Evolutionary conservation across 805 yeast species (phyloP).

Genomic region (Monosporozyma unispora): DNA sequence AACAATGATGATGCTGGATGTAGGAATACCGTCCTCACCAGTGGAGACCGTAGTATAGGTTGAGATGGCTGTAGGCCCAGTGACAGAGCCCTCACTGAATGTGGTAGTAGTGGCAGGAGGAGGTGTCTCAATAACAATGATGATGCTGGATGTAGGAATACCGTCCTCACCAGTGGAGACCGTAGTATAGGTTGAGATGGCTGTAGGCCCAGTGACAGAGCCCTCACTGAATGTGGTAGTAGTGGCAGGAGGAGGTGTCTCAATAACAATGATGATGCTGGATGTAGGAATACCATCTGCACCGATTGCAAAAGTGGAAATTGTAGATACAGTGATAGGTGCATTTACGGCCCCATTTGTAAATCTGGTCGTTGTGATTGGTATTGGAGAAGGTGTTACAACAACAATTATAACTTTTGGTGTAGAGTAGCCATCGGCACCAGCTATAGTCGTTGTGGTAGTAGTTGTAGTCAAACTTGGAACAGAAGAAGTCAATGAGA

Average conservation of each 20-base stretch:
- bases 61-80: neutral
- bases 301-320: neutral
- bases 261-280: constrained; percentile 2
- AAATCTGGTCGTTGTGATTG: neutral
- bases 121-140: constrained; percentile 4
- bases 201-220: neutral
- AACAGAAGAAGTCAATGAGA: neutral
- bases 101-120: neutral
- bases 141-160: neutral
- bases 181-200: neutral
- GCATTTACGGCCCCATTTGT: neutral
- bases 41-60: neutral
- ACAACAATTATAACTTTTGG: constrained; percentile 2
- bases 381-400: neutral
- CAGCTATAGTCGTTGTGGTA: neutral
- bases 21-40: constrained; percentile 3
- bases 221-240: neutral
- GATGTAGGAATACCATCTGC: constrained; percentile 3
- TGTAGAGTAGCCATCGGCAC: constrained; percentile 2
- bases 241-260: constrained; percentile 2
- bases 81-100: neutral
- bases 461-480: neutral
- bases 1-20: constrained; percentile 1
- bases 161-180: constrained; percentile 3
- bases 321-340: neutral